Percentiles rank a stretch among this genome's conserved stretches.
Evolutionary conservation across 371 early-diverging fungal species (phyloP).

Genomic region (Actinomortierella ambigua): DNA sequence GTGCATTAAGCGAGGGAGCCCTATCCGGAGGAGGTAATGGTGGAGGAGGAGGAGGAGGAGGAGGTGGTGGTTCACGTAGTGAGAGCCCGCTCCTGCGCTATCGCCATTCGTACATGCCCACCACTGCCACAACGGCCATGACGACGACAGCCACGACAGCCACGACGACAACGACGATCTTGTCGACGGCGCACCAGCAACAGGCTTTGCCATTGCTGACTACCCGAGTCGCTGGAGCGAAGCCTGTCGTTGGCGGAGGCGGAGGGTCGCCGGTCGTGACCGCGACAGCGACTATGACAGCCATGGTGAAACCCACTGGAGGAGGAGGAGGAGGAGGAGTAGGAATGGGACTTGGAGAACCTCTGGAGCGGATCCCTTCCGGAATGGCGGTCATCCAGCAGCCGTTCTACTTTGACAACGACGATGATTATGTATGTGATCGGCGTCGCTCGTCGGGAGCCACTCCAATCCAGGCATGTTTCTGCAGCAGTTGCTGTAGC

Average conservation of each 20-base stretch:
- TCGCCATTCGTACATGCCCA: slow-evolving; percentile 4
- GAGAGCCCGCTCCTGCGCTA: slow-evolving; percentile 2
- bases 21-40: too few species aligned
- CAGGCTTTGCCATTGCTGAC: neutral
- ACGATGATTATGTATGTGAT: too few species aligned
- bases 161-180: neutral
- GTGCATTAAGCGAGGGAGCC: slow-evolving; percentile 4
- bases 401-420: too few species aligned
- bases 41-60: too few species aligned
- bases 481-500: too few species aligned
- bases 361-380: too few species aligned
- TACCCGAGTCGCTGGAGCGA: neutral
- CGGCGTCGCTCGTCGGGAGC: too few species aligned
- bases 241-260: neutral
- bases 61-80: too few species aligned
- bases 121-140: neutral
- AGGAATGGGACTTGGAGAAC: neutral
- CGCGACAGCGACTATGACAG: neutral
- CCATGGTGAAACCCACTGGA: neutral
- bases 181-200: neutral
- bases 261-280: too few species aligned
- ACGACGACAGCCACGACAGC: neutral
- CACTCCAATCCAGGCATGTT: too few species aligned
- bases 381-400: too few species aligned
- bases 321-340: neutral